phyloP scores from a whole-genome alignment of 2,329 filamentous ascomycete species.

The Pseudomassariella vexata region DNA sequence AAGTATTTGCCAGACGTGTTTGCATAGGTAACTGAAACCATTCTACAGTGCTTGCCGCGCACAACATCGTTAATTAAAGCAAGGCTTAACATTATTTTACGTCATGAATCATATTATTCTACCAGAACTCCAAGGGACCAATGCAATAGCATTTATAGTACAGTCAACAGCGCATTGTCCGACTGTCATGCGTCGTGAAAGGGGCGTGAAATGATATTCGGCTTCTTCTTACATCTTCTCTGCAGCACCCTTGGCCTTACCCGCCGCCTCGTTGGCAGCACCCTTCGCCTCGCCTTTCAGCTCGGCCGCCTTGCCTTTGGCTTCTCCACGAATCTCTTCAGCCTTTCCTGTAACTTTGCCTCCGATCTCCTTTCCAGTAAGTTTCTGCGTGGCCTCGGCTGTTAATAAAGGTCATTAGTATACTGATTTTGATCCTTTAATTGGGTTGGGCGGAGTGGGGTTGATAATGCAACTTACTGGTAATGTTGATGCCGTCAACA shows the following conservation, averaged over 20 bases:
- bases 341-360: constrained; percentile 29
- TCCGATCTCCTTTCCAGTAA: constrained; percentile 36
- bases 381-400: constrained; percentile 37
- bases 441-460: not conserved
- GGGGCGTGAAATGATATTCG: too few species aligned
- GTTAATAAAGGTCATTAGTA: constrained; percentile 2
- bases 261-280: constrained; percentile 10
- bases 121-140: constrained; percentile 4
- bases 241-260: constrained; percentile 10
- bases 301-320: constrained; percentile 19
- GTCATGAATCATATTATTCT: too few species aligned
- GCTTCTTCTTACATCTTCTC: constrained; percentile 8
- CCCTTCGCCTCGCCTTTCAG: constrained; percentile 30
- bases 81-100: too few species aligned
- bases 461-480: constrained; percentile 35
- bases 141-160: constrained; percentile 5
- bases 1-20: too few species aligned
- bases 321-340: constrained; percentile 23
- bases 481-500: constrained; percentile 54
- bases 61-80: too few species aligned
- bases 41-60: too few species aligned
- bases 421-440: not conserved
- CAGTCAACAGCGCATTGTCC: too few species aligned
- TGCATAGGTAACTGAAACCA: too few species aligned
- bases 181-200: too few species aligned